phyloP scores from a whole-genome alignment of 805 yeast species.

The Kregervanrija delftensis region DNA sequence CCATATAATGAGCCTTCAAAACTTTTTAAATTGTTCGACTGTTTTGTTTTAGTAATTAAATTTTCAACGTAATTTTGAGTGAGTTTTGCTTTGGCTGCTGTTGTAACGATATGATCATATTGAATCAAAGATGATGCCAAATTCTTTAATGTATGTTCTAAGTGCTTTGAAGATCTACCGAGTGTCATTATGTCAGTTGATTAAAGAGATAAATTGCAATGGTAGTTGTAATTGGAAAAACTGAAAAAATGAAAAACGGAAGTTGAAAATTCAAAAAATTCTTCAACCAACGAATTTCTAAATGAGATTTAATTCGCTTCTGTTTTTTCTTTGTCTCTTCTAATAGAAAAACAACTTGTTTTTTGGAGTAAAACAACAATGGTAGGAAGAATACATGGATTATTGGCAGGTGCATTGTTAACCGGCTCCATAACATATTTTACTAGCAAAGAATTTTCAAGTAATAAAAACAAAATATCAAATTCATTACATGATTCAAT shows the following conservation, averaged over 20 bases:
- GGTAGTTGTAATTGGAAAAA: no score
- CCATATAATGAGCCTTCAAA: conserved; percentile 28
- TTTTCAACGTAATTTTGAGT: conserved; percentile 59
- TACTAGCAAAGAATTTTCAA: conserved; percentile 49
- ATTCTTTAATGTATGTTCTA: conserved; percentile 54
- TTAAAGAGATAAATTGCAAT: background rate
- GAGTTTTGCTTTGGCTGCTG: conserved; percentile 69
- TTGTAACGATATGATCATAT: conserved; percentile 65
- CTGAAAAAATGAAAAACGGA: no score
- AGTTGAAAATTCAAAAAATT: no score
- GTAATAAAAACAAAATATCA: conserved; percentile 40
- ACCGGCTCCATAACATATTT: conserved; percentile 58
- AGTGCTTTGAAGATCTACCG: conserved; percentile 43
- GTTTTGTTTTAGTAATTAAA: conserved; percentile 53
- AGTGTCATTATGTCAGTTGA: conserved; percentile 18
- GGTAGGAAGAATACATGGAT: conserved; percentile 47
- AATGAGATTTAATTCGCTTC: no score
- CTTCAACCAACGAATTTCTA: no score
- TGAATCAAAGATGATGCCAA: conserved; percentile 60
- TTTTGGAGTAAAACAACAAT: conserved; percentile 11
- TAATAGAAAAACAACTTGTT: background rate
- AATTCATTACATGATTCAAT: conserved; percentile 41
- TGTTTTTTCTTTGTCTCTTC: no score
- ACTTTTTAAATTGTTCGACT: conserved; percentile 16
- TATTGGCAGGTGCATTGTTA: conserved; percentile 54